phyloP scores from a whole-genome alignment of 225 moss, liverwort and hornwort species.

The Neckera pumila region DNA sequence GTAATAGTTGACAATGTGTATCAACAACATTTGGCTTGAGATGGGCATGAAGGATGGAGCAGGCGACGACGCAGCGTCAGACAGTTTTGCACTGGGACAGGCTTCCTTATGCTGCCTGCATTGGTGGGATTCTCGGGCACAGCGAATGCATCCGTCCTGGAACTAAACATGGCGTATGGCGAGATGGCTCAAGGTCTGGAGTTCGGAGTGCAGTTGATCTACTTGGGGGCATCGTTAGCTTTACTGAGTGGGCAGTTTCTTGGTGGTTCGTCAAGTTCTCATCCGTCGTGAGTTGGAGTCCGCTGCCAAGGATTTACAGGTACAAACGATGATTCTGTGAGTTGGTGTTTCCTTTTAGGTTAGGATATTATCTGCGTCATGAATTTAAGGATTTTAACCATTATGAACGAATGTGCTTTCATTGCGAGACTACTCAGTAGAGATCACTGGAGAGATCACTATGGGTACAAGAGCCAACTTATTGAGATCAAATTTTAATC shows the following conservation, averaged over 20 bases:
- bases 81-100: background rate
- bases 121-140: constrained; percentile 17
- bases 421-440: background rate
- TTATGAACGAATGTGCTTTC: background rate
- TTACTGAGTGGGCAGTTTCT: constrained; percentile 73
- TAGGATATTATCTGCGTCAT: background rate
- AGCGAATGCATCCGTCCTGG: constrained; percentile 14
- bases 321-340: background rate
- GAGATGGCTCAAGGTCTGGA: constrained; percentile 70
- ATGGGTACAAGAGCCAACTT: background rate
- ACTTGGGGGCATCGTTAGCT: constrained; percentile 59
- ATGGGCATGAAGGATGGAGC: background rate
- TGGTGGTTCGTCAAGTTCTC: constrained; percentile 92
- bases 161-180: constrained; percentile 55
- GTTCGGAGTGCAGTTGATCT: constrained; percentile 77
- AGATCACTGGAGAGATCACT: background rate
- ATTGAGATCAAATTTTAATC: background rate
- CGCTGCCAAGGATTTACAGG: constrained; percentile 96
- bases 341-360: background rate
- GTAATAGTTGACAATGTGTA: background rate
- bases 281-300: constrained; percentile 84
- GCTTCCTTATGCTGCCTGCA: constrained; percentile 17
- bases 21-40: background rate
- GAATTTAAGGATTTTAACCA: background rate
- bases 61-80: background rate